These are phyloP conservation scores for Phlebopus sp. DNA, from an alignment of 1,284 basidiomycete genomes.

Conservation along the genomic window DNA sequence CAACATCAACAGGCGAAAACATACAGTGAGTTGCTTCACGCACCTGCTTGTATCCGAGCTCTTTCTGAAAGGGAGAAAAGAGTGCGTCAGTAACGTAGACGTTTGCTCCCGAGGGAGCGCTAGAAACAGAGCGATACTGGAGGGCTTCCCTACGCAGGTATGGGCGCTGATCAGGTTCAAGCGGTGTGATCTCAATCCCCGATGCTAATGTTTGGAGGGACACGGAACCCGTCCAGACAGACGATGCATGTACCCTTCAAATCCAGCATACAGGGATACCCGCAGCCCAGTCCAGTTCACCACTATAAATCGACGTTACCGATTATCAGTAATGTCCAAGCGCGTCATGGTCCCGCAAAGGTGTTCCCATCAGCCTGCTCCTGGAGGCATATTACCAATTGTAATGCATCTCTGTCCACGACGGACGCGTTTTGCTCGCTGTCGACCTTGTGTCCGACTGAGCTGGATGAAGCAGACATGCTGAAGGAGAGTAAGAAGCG, in stretches of 20 bases:
- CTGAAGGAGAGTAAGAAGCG: background rate
- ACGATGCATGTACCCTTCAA: slow-evolving; percentile 26
- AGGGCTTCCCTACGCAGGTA: slow-evolving; percentile 93
- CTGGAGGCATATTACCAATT: slow-evolving; percentile 52
- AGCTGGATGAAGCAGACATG: slow-evolving; percentile 21
- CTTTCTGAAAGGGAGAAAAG: slow-evolving; percentile 48
- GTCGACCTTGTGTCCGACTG: slow-evolving; percentile 8
- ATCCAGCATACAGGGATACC: slow-evolving; percentile 62
- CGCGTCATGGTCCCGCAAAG: slow-evolving; percentile 25
- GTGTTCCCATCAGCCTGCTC: slow-evolving; percentile 29
- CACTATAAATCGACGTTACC: slow-evolving; percentile 73
- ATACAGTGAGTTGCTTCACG: slow-evolving; percentile 14
- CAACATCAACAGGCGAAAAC: slow-evolving; percentile 6
- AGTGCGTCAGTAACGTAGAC: slow-evolving; percentile 47
- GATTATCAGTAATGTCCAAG: slow-evolving; percentile 37
- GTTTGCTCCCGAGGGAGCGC: slow-evolving; percentile 39
- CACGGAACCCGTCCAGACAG: slow-evolving; percentile 14
- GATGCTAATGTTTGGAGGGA: slow-evolving; percentile 27
- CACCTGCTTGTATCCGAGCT: slow-evolving; percentile 80
- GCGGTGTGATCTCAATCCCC: slow-evolving; percentile 91
- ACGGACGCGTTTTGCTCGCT: slow-evolving; percentile 10
- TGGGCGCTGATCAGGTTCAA: slow-evolving; percentile 93
- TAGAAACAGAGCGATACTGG: slow-evolving; percentile 56
- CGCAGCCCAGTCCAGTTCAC: slow-evolving; percentile 78
- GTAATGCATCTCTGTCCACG: slow-evolving; percentile 52